These are phyloP conservation scores for Truncatella angustata DNA, from an alignment of 2,329 filamentous ascomycete genomes.

Conservation along the genomic window DNA sequence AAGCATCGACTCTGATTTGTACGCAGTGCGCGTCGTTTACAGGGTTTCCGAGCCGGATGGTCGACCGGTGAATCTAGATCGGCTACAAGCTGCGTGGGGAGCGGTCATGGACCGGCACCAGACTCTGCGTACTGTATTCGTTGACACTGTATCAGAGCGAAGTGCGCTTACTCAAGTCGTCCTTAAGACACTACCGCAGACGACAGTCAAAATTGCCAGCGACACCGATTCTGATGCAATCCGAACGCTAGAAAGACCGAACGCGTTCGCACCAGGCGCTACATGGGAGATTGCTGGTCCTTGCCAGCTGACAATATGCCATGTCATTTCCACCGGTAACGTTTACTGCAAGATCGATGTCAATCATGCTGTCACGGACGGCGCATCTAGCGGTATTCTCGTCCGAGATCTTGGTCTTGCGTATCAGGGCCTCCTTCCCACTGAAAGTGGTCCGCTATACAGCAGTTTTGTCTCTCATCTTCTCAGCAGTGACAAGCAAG, in stretches of 20 bases:
- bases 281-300: conserved; percentile 21
- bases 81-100: neutral
- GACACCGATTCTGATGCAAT: conserved; percentile 3
- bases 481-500: conserved; percentile 14
- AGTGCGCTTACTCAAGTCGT: conserved; percentile 10
- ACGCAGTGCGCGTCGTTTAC: conserved; percentile 3
- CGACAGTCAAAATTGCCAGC: neutral
- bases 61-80: neutral
- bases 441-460: conserved; percentile 14
- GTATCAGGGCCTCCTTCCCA: conserved; percentile 19
- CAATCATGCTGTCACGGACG: conserved; percentile 34
- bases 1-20: conserved; percentile 8
- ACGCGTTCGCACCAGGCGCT: neutral
- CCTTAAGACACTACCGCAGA: conserved; percentile 2
- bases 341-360: conserved; percentile 29
- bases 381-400: conserved; percentile 27
- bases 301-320: conserved; percentile 21
- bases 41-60: neutral
- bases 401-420: conserved; percentile 25
- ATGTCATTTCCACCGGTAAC: conserved; percentile 9
- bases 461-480: conserved; percentile 18
- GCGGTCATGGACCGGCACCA: neutral
- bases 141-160: conserved; percentile 3
- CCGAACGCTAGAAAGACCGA: neutral
- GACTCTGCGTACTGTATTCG: neutral